Evolutionary conservation across 2,329 filamentous ascomycete species (phyloP), one percentile per base, ranked within the genome.

Genomic region (Aspergillus bombycis): DNA sequence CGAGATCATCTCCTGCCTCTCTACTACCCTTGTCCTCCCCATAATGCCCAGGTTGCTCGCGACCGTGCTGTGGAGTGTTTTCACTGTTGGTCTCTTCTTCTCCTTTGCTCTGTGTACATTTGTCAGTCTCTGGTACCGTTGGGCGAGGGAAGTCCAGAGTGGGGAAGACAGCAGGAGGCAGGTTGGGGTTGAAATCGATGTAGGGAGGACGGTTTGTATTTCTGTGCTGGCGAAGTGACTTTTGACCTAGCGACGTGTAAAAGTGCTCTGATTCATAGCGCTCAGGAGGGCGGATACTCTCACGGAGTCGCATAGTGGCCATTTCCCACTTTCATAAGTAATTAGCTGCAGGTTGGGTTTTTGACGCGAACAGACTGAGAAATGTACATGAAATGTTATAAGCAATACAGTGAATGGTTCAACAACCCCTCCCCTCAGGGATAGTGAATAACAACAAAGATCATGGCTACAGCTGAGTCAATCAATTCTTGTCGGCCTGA

Each of bases 161-260:
- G 26, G 80, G 80, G 61, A 82, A 82, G 8, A 74, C 76, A 38
- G 80, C 80, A 50, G 79, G 76, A 48, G 75, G 77, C 19, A 77
- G 67, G 50, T 77, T 70, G 11, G 80, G 78, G 65, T 81, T 71
- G 62, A 73, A 82, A 21, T 74, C 74, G 55, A 73, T 67, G 65
- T 64, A 70, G 5, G 23, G 64, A 53, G 62, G 68, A 57, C 54
- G 59, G 14, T 43, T 62, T 54, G 55, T 65, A 38, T 59, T 67
- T 28, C 45, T 60, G 30, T 41, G n/a, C n/a, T 54, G 45, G 16
- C 70, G 69, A 21, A 65, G 56, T 19, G 67, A 52, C 26, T 63
- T 63, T 58, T 60, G 64, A 4, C 63, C 54, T 38, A 45, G 62
- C 55, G 65, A 53, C 21, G 62, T 63, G 38, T 71, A 65, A 30